phyloP scores from a whole-genome alignment of 139 green algal genomes.

The Deuterostichococcus epilithicus region DNA sequence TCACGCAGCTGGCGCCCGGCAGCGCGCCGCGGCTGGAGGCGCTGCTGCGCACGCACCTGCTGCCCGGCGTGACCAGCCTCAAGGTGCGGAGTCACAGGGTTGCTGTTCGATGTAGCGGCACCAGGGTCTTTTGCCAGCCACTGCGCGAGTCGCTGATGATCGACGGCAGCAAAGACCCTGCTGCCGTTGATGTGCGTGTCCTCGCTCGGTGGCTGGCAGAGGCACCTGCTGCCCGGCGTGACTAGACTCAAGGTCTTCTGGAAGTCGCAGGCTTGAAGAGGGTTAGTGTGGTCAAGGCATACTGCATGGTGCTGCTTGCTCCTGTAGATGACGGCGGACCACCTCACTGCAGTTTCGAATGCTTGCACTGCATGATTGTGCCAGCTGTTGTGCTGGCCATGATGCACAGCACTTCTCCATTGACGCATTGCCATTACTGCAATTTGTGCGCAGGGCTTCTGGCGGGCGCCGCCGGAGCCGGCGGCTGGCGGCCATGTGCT shows the following conservation, averaged over 20 bases:
- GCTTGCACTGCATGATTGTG: neutral
- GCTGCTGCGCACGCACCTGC: slow-evolving; percentile 64
- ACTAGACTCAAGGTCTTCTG: slow-evolving; percentile 60
- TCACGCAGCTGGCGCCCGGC: slow-evolving; percentile 71
- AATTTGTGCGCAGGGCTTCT: slow-evolving; percentile 47
- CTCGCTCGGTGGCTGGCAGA: too few relatives aligned
- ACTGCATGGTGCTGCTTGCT: too few relatives aligned
- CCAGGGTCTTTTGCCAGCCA: too few relatives aligned
- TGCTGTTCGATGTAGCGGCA: too few relatives aligned
- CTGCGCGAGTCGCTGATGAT: neutral
- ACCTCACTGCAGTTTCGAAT: too few relatives aligned
- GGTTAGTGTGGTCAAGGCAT: too few relatives aligned
- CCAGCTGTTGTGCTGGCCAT: neutral
- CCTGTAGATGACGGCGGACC: neutral
- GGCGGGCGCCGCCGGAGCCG: slow-evolving; percentile 38
- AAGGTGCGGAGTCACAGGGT: slow-evolving; percentile 53
- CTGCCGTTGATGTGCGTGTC: too few relatives aligned
- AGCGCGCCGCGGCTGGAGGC: slow-evolving; percentile 51
- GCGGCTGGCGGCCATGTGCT: slow-evolving; percentile 53
- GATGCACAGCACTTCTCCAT: too few relatives aligned
- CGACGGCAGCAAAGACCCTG: too few relatives aligned
- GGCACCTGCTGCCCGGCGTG: slow-evolving; percentile 47
- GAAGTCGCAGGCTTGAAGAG: too few relatives aligned
- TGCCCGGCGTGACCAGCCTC: slow-evolving; percentile 44
- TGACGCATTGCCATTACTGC: too few relatives aligned